phyloP scores from a whole-genome alignment of 331 rosid genomes.

The Malus hybrid region DNA sequence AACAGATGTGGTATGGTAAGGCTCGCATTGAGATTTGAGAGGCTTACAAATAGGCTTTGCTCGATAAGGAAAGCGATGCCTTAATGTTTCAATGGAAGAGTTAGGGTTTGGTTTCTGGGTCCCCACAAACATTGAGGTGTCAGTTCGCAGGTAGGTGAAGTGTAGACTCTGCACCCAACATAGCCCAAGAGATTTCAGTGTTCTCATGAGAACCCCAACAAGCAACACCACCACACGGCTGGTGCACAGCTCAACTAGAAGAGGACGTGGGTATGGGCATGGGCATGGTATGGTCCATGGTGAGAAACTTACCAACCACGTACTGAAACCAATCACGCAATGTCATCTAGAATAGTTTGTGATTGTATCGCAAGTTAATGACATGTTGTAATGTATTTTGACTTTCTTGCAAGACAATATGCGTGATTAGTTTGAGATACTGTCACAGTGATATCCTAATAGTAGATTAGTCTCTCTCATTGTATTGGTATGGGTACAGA shows the following conservation, averaged over 20 bases:
- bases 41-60: neutral
- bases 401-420: too few relatives aligned
- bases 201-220: constrained; percentile 5
- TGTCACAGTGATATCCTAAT: fast-evolving
- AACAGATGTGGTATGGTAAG: neutral
- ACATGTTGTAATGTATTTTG: too few relatives aligned
- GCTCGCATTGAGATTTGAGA: neutral
- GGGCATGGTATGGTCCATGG: neutral
- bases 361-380: neutral
- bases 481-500: neutral
- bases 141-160: constrained; percentile 43
- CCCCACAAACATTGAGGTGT: constrained; percentile 32
- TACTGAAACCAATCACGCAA: neutral
- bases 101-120: constrained; percentile 3
- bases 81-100: neutral
- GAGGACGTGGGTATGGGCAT: constrained; percentile 13
- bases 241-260: constrained; percentile 16
- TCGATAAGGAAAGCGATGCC: constrained; percentile 1
- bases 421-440: too few relatives aligned
- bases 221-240: constrained; percentile 6
- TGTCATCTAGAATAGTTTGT: neutral
- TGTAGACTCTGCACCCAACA: constrained; percentile 60
- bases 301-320: neutral
- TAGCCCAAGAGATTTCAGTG: constrained; percentile 32
- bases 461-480: neutral